Base-by-base conservation (phyloP, 2,329 filamentous ascomycete species). In the Geosmithia putterillii region DNA sequence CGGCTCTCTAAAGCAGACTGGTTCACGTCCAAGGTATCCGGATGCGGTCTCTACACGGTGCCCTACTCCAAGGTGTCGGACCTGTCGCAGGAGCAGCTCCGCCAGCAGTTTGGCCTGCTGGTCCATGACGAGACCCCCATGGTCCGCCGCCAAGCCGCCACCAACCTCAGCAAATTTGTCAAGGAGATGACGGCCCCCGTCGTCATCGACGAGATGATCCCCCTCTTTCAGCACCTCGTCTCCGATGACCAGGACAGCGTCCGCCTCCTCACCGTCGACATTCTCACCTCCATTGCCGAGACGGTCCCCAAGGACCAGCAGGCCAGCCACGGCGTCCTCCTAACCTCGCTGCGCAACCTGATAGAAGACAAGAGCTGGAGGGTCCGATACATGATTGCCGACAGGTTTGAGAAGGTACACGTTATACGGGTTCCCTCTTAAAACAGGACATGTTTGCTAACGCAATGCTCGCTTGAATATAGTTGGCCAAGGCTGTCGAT, bases 321-420 rank as follows among this genome's bases (percentile, higher is more conserved):
- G 65, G 83, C 87, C 39, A 95, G 89, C 65, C 90, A 96, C 58
- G 92, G 90, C 43, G 87, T 96, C 45, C 70, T 98, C 45, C 72
- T 98, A 56, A 90, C 86, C 42, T 88, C 90, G 39, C 69, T 98
- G 57, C 83, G 92, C 55, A 94, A 79, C 66, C 67, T 98, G 58
- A 96, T 98, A 66, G 92, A 95, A 57, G 92, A 98, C 64, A 98
- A 96, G 78, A 96, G 92, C 69, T 98, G 92, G 92, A 81, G 92
- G 58, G 92, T 98, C 47, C 80, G 92, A 61, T 98, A 96, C 66
- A 98, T 98, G 92, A 92, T 98, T 54, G 92, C 92, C 41, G 92
- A 98, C 64, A 80, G 88, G 60, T 98, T 95, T 58, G 92, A 98
- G 66, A 95, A 96, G 83, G 87, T 87, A 58, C n/a, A n/a, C n/a